Conservation (phyloP, 805 yeast species). For the Candida methanosorbosa region DNA sequence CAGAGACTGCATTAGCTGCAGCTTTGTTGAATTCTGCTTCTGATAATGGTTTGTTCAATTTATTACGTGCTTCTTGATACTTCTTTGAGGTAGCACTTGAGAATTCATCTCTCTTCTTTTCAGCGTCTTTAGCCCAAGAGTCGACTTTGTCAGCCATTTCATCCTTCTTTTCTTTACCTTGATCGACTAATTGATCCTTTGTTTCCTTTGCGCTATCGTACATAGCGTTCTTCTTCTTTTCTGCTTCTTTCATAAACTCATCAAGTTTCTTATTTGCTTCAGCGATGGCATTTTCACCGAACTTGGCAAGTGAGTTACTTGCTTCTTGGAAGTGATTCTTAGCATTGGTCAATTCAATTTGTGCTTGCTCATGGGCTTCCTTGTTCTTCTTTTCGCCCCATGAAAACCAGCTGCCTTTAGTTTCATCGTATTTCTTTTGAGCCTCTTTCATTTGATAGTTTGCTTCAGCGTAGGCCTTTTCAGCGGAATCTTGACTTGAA, state of each 20-base stretch:
- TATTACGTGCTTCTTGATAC: conserved; percentile 8
- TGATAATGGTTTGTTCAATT: conserved; percentile 8
- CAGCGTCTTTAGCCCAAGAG: conserved; percentile 3
- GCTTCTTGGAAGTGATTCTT: conserved; percentile 27
- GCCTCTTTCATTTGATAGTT: conserved; percentile 15
- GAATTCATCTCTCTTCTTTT: conserved; percentile 5
- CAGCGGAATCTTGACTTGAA: conserved; percentile 4
- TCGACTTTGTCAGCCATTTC: conserved; percentile 3
- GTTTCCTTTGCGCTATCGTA: conserved; percentile 4
- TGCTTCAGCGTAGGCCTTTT: conserved; percentile 18
- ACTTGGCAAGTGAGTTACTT: conserved; percentile 18
- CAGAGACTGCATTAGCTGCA: conserved; percentile 29
- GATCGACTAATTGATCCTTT: conserved; percentile 6
- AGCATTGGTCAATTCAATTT: conserved; percentile 24
- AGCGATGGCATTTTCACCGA: conserved; percentile 15
- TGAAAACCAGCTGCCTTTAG: conserved; percentile 26
- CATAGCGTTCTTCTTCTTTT: conserved; percentile 6
- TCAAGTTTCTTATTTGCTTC: conserved; percentile 20
- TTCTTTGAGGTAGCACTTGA: conserved; percentile 6
- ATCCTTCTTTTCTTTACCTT: conserved; percentile 10
- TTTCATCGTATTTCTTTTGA: conserved; percentile 22
- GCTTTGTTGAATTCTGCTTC: conserved; percentile 25
- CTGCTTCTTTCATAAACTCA: conserved; percentile 13
- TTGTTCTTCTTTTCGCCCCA: conserved; percentile 29
- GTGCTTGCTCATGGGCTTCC: conserved; percentile 27